These are phyloP conservation scores for Ustilago esculenta DNA, from an alignment of 1,284 basidiomycete species.

Conservation along the genomic window DNA sequence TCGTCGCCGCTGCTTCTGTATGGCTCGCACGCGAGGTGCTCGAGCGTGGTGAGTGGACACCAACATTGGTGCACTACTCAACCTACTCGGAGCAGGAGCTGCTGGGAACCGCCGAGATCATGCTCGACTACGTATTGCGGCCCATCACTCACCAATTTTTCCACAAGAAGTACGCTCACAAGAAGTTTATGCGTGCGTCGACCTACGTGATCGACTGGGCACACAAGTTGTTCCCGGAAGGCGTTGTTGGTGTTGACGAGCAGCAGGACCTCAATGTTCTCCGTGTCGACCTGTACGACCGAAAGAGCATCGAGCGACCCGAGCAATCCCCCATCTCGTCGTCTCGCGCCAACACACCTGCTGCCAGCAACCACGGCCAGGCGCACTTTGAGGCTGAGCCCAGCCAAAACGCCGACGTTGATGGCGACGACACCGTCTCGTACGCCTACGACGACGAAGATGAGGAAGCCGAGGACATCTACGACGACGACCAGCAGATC, in stretches of 20 bases:
- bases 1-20: constrained; percentile 86
- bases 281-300: constrained; percentile 53
- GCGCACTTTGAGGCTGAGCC: constrained; percentile 32
- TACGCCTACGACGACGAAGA: constrained; percentile 22
- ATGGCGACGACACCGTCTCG: constrained; percentile 23
- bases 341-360: constrained; percentile 33
- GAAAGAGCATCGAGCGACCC: constrained; percentile 49
- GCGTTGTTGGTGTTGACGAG: constrained; percentile 46
- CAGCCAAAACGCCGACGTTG: constrained; percentile 13
- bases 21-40: constrained; percentile 90
- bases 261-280: constrained; percentile 53
- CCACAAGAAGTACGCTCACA: constrained; percentile 66
- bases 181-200: constrained; percentile 65
- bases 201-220: constrained; percentile 64
- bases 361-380: constrained; percentile 5
- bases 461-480: constrained; percentile 7
- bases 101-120: constrained; percentile 86
- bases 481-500: constrained; percentile 9
- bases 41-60: constrained; percentile 82
- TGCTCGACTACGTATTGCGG: constrained; percentile 80
- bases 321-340: constrained; percentile 34
- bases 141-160: constrained; percentile 59
- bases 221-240: constrained; percentile 56
- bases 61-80: constrained; percentile 88
- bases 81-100: constrained; percentile 85